phyloP scores from a whole-genome alignment of 148 eudicot species.

The Pharnaceum exiguum region DNA sequence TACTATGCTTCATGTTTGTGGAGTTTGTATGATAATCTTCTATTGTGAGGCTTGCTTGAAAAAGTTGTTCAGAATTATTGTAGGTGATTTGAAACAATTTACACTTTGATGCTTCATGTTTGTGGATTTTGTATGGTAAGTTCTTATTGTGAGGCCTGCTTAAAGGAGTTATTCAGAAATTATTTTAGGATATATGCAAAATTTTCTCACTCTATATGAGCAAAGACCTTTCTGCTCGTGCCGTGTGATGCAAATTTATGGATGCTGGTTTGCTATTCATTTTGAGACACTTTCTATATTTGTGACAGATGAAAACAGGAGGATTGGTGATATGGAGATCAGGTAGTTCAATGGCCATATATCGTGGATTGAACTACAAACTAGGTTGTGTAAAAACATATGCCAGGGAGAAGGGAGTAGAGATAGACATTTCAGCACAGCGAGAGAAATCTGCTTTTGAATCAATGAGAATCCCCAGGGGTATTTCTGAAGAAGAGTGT shows the following conservation, averaged over 20 bases:
- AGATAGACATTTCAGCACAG: constrained; percentile 9
- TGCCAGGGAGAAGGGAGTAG: constrained; percentile 30
- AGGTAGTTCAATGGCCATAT: constrained; percentile 74
- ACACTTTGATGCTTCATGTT: no score
- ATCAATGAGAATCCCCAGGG: constrained; percentile 19
- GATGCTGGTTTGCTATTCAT: no score
- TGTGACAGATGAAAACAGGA: constrained; percentile 77
- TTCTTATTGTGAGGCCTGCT: no score
- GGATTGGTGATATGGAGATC: constrained; percentile 98
- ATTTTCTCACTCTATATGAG: no score
- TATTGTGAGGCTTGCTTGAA: neutral
- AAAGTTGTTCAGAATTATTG: constrained; percentile 4
- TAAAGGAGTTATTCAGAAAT: no score
- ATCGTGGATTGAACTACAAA: constrained; percentile 72
- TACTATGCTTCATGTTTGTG: neutral
- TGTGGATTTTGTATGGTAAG: no score
- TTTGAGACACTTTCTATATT: no score
- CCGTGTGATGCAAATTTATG: neutral
- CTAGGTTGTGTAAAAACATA: constrained; percentile 70
- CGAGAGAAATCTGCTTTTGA: constrained; percentile 18
- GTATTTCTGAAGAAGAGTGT: constrained; percentile 51
- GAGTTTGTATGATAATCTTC: neutral
- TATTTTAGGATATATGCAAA: no score
- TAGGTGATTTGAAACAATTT: no score
- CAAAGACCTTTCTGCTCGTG: no score